Evolutionary conservation across 345 rosid species (phyloP).

Genomic region (Moricandia moricandioides): DNA sequence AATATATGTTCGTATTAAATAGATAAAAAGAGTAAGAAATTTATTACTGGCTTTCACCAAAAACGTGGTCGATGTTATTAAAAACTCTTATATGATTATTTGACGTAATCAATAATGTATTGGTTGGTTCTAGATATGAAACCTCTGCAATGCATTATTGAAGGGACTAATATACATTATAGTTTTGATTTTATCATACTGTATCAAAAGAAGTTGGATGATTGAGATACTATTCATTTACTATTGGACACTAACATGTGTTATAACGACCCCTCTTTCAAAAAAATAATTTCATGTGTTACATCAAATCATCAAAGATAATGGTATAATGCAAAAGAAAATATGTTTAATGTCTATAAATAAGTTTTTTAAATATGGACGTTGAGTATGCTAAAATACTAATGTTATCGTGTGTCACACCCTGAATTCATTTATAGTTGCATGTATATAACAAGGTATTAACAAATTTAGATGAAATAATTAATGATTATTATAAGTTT

Average conservation of each 20-base stretch:
- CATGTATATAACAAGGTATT: too few species aligned
- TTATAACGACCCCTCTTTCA: neutral
- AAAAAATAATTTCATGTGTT: neutral
- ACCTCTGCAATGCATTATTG: neutral
- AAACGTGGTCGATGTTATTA: neutral
- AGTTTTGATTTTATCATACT: neutral
- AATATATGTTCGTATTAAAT: neutral
- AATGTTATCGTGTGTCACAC: neutral
- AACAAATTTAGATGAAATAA: too few species aligned
- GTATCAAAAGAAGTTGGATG: conserved; percentile 2
- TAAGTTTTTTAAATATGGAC: neutral
- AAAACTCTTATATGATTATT: neutral
- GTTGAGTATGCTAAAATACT: neutral
- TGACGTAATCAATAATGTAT: neutral
- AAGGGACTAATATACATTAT: neutral
- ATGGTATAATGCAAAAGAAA: neutral
- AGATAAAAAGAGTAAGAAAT: neutral
- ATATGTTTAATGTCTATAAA: neutral
- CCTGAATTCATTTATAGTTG: neutral
- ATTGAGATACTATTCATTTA: neutral
- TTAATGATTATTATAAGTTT: too few species aligned
- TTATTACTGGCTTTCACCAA: neutral
- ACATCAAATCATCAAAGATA: neutral
- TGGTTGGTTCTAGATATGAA: conserved; percentile 14
- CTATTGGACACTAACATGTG: neutral